Percentiles rank a stretch among this genome's conserved stretches.
Conservation (phyloP, 1,139 yeast genomes). For the Kurtzmaniella quercitrusa region DNA sequence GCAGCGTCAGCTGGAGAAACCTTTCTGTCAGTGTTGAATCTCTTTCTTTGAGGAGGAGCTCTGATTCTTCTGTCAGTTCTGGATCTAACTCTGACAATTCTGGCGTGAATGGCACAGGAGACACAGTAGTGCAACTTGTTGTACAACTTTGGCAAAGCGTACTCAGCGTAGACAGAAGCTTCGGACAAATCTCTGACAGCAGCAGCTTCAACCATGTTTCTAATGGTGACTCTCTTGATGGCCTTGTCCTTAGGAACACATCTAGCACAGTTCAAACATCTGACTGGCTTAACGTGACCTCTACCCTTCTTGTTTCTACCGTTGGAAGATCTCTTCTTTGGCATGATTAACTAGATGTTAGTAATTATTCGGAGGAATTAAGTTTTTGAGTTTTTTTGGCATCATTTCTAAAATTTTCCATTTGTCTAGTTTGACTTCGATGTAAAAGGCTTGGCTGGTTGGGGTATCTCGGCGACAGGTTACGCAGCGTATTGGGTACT, state of each 20-base stretch:
- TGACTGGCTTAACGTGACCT: slow-evolving; percentile 99
- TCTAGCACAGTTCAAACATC: slow-evolving; percentile 99
- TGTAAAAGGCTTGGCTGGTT: too few relatives aligned
- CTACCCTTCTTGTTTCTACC: slow-evolving; percentile 99
- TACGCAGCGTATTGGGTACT: too few relatives aligned
- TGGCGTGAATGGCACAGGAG: slow-evolving; percentile 99
- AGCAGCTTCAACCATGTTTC: slow-evolving; percentile 99
- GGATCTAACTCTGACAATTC: slow-evolving; percentile 99
- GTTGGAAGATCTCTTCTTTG: slow-evolving; percentile 99
- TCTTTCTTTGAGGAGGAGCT: slow-evolving; percentile 98
- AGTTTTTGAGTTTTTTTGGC: background rate
- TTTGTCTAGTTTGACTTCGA: background rate
- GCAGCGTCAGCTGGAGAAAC: slow-evolving; percentile 98
- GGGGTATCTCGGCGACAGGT: too few relatives aligned
- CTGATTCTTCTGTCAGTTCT: slow-evolving; percentile 98
- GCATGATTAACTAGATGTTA: slow-evolving; percentile 61
- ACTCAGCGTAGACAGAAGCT: slow-evolving; percentile 98
- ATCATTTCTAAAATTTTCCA: background rate
- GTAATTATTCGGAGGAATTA: slow-evolving; percentile 11
- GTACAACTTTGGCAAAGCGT: slow-evolving; percentile 99
- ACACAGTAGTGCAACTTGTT: slow-evolving; percentile 99
- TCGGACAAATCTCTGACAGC: slow-evolving; percentile 99
- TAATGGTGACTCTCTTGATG: slow-evolving; percentile 99
- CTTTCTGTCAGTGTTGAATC: slow-evolving; percentile 95
- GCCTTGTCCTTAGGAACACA: slow-evolving; percentile 99